Evolutionary conservation across 2,329 filamentous ascomycete genomes (phyloP), one percentile per base, ranked within the genome.

Genomic region (Penicillium palitans): DNA sequence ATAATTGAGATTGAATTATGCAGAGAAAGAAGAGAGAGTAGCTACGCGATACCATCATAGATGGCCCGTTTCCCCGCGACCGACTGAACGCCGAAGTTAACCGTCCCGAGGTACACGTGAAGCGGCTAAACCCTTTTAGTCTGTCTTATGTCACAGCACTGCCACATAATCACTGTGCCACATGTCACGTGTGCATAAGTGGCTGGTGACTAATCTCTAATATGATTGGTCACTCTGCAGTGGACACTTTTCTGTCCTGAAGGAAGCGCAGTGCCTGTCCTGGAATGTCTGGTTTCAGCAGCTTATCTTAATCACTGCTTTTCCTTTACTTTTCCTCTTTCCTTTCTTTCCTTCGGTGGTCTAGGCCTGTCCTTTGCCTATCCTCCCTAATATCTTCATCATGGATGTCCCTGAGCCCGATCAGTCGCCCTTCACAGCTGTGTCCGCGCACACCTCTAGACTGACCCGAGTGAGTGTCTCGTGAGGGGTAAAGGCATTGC

Each of bases 381-480:
- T 44, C 46, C 45, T 44, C 46, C 60, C 31, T 42, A 24, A 33
- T 35, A 27, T 46, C 51, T 55, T 68, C 66, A 74, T 65, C 59
- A 96, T 96, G 93, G 91, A 97, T 81, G 87, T 87, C 70, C 84
- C 88, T 62, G 91, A 96, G 81, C 88, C 91, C 63, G 91, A 96
- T 50, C 86, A 90, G 80, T 96, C 91, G 77, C 91, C 93, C 79
- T 97, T 96, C 80, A 90, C 89, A 72, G 90, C 91, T 64, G 91
- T 97, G 73, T 90, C 87, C 69, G 87, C 90, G 73, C 93, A 97
- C 70, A 96, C 92, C 53, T 79, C 77, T 42, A 76, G 70, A 60
- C 60, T 79, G 61, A 67, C 76, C 45, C 72, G 77, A 62, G 78
- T 80, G 68, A 66, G 78, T 71, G 19, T 40, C 39, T 54, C 42